Percentiles rank a stretch among this genome's conserved stretches.
Evolutionary conservation across 163 green algal species (phyloP).

Genomic region (Prototheca stagnorum): DNA sequence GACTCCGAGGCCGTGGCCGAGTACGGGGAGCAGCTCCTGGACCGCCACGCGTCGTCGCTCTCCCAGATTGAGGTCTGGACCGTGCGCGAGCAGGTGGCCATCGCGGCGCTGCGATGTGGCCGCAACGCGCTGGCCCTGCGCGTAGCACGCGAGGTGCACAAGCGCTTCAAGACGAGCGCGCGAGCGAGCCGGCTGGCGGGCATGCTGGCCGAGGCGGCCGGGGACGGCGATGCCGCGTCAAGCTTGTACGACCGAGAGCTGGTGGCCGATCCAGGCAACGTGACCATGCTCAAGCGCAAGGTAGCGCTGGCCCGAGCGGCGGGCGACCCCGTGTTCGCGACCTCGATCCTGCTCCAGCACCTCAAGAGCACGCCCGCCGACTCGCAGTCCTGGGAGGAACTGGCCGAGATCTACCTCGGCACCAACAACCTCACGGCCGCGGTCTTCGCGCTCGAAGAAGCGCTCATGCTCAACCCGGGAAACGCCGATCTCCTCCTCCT

Average conservation of each 20-base stretch:
- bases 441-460: constrained; percentile 71
- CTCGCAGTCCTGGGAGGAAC: constrained; percentile 29
- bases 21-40: neutral
- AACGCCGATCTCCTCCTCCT: constrained; percentile 30
- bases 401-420: constrained; percentile 30
- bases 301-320: neutral
- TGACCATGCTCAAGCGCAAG: constrained; percentile 44
- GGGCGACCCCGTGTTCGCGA: neutral
- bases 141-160: constrained; percentile 31
- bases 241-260: constrained; percentile 44
- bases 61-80: constrained; percentile 35
- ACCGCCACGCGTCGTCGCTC: neutral
- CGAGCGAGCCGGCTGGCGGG: constrained; percentile 35
- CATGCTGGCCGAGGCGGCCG: constrained; percentile 52
- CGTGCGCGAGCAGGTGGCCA: constrained; percentile 53
- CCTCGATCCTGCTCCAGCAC: constrained; percentile 37
- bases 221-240: constrained; percentile 25
- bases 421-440: constrained; percentile 52
- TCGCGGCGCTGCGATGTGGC: constrained; percentile 41
- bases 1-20: neutral
- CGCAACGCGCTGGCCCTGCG: constrained; percentile 24
- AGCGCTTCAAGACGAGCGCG: constrained; percentile 40
- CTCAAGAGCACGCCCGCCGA: constrained; percentile 48
- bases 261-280: constrained; percentile 26
- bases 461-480: constrained; percentile 45